Conservation (phyloP, 2,329 filamentous ascomycete species). For the Cladorrhinum sp. region DNA sequence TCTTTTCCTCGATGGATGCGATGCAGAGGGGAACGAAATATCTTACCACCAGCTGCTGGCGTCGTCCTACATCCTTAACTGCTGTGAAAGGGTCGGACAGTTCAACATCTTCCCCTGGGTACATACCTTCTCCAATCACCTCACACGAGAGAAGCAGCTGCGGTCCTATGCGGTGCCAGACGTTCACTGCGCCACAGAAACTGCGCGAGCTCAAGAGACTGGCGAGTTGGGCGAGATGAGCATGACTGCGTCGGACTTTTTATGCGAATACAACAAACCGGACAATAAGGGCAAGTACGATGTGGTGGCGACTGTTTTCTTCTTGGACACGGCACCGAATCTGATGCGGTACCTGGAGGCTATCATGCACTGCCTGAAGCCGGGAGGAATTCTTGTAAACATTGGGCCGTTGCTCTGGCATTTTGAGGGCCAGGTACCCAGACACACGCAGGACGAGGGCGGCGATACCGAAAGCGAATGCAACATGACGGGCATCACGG, state of each 20-base stretch:
- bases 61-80: conserved; percentile 72
- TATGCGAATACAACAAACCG: conserved; percentile 72
- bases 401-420: conserved; percentile 93
- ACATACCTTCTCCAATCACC: conserved; percentile 83
- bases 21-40: conserved; percentile 87
- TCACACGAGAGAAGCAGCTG: conserved; percentile 70
- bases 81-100: conserved; percentile 55
- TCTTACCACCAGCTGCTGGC: conserved; percentile 95
- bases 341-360: conserved; percentile 85
- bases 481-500: conserved; percentile 68
- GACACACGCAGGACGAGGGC: conserved; percentile 43
- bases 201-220: conserved; percentile 37
- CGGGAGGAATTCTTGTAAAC: conserved; percentile 82
- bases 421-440: conserved; percentile 71
- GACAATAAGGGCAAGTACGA: conserved; percentile 65
- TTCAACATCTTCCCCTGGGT: conserved; percentile 83
- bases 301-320: conserved; percentile 87
- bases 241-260: conserved; percentile 92
- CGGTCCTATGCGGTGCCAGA: conserved; percentile 74
- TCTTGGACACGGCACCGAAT: conserved; percentile 95
- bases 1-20: conserved; percentile 68
- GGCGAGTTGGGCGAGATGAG: conserved; percentile 65
- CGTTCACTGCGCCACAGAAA: conserved; percentile 62
- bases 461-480: conserved; percentile 47
- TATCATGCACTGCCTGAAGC: conserved; percentile 71